phyloP scores from a whole-genome alignment of 2,329 filamentous ascomycete species.

The Tolypocladium capitatum region DNA sequence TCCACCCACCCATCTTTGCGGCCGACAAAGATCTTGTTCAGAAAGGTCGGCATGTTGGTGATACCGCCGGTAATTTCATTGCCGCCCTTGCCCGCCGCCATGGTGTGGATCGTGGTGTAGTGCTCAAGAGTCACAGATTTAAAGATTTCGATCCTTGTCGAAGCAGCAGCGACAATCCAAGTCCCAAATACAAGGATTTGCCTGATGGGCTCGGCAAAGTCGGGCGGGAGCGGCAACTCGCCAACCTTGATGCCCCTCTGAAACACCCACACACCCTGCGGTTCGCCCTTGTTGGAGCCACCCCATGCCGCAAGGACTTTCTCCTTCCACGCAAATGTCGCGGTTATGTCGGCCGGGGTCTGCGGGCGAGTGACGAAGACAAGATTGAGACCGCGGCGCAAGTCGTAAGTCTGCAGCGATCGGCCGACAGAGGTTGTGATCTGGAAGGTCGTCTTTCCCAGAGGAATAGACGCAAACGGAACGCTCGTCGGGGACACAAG shows the following conservation, averaged over 20 bases:
- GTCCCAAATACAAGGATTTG: constrained; percentile 75
- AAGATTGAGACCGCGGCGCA: constrained; percentile 78
- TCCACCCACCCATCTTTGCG: constrained; percentile 81
- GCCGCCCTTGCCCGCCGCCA: constrained; percentile 40
- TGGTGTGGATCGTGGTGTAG: constrained; percentile 68
- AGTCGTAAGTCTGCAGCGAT: constrained; percentile 88
- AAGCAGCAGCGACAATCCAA: constrained; percentile 75
- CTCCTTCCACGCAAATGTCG: constrained; percentile 77
- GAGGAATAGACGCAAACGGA: constrained; percentile 76
- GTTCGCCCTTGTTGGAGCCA: constrained; percentile 33
- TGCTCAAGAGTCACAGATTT: constrained; percentile 72
- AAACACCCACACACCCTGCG: constrained; percentile 75
- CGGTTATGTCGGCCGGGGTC: constrained; percentile 74
- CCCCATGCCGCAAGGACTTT: constrained; percentile 86
- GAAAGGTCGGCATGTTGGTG: constrained; percentile 80
- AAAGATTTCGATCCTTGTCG: constrained; percentile 76
- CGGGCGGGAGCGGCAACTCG: constrained; percentile 55
- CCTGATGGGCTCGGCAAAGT: constrained; percentile 56
- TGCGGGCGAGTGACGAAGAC: constrained; percentile 88
- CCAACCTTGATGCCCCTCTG: constrained; percentile 77
- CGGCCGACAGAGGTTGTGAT: constrained; percentile 90
- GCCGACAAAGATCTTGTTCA: constrained; percentile 92
- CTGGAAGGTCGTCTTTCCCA: constrained; percentile 92
- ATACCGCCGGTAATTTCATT: constrained; percentile 65
- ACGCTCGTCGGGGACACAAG: constrained; percentile 83